Evolutionary conservation across 352 stramenopile species (phyloP).

Genomic region (Phytophthora crassamura): DNA sequence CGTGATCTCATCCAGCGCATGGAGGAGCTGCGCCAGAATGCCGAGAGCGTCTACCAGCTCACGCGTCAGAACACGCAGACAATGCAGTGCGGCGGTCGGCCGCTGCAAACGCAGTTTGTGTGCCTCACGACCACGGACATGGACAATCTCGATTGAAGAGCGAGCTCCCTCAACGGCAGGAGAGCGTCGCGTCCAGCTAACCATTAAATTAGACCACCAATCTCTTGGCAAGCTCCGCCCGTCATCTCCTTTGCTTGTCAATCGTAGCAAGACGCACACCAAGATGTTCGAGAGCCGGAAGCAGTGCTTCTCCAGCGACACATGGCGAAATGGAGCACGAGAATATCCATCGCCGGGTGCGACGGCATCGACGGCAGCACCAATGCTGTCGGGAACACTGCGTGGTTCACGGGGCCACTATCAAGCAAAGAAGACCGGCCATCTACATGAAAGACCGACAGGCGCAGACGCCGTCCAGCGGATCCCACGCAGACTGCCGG

Average conservation of each 20-base stretch:
- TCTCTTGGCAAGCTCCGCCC: background rate
- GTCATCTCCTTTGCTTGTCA: constrained; percentile 2
- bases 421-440: too few species aligned
- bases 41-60: constrained; percentile 42
- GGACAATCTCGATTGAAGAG: constrained; percentile 16
- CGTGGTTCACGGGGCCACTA: too few species aligned
- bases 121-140: constrained; percentile 10
- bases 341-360: background rate
- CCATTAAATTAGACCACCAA: constrained; percentile 13
- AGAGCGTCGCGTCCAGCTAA: background rate
- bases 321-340: constrained; percentile 6
- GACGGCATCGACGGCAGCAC: too few species aligned
- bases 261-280: background rate
- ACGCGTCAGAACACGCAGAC: constrained; percentile 34
- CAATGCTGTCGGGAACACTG: too few species aligned
- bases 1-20: constrained; percentile 38
- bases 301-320: constrained; percentile 10
- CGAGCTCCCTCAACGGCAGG: constrained; percentile 4
- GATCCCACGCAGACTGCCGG: constrained; percentile 17
- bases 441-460: too few species aligned
- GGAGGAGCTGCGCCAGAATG: constrained; percentile 38
- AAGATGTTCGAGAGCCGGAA: constrained; percentile 16
- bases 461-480: background rate
- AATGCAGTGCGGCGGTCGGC: constrained; percentile 23
- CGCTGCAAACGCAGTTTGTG: constrained; percentile 19